Evolutionary conservation across 768 basidiomycete genomes (phyloP).

Genomic region (Lactarius psammicola): DNA sequence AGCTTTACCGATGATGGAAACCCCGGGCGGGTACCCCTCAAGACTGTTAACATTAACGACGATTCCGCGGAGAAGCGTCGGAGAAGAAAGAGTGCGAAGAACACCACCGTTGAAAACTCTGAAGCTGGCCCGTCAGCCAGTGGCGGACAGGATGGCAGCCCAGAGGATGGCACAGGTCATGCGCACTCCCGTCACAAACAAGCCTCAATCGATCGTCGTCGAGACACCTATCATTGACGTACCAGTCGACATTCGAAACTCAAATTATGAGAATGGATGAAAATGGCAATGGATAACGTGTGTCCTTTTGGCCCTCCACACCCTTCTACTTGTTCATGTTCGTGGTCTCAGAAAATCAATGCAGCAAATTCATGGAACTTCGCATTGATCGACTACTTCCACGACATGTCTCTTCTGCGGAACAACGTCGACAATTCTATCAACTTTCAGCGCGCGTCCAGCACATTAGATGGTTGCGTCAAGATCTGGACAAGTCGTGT

Average conservation of each 20-base stretch:
- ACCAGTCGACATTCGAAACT: conserved; percentile 81
- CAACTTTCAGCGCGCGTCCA: conserved; percentile 98
- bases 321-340: conserved; percentile 22
- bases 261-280: conserved; percentile 99
- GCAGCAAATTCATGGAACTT: conserved; percentile 97
- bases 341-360: conserved; percentile 90
- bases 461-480: conserved; percentile 96
- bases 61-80: conserved; percentile 85
- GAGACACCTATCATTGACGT: conserved; percentile 58
- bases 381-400: conserved; percentile 97
- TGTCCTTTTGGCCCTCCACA: conserved; percentile 11
- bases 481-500: conserved; percentile 99
- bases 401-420: conserved; percentile 93
- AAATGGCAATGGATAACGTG: conserved; percentile 98
- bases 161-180: conserved; percentile 40
- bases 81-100: conserved; percentile 74
- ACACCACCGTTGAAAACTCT: conserved; percentile 50
- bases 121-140: conserved; percentile 57
- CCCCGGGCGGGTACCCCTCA: conserved; percentile 36
- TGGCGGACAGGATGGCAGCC: conserved; percentile 40
- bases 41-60: conserved; percentile 63
- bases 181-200: conserved; percentile 51
- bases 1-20: conserved; percentile 44
- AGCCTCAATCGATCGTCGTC: conserved; percentile 53
- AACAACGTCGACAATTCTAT: conserved; percentile 94